These are phyloP conservation scores for Tympanopsis confertula DNA, from an alignment of 2,329 filamentous ascomycete genomes.

Conservation along the genomic window DNA sequence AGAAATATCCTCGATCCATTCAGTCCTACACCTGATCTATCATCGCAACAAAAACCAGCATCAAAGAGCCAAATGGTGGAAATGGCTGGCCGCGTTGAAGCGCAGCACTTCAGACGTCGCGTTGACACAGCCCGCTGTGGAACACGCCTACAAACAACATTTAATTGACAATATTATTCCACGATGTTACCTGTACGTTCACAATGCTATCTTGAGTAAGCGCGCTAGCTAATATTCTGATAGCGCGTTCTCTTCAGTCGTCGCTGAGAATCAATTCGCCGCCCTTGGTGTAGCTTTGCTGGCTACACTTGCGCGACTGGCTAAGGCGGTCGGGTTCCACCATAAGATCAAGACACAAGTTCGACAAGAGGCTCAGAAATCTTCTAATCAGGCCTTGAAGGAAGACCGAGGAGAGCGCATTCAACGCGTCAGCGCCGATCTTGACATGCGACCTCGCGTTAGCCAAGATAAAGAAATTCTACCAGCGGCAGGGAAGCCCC, in stretches of 20 bases:
- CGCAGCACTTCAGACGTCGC: background rate
- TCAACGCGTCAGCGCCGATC: no score
- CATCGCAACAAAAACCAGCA: conserved; percentile 1
- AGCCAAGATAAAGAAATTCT: no score
- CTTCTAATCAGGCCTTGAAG: no score
- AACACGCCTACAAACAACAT: background rate
- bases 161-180: background rate
- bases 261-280: background rate
- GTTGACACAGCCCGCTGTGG: background rate
- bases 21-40: background rate
- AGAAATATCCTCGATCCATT: background rate
- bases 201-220: background rate
- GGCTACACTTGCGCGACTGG: background rate
- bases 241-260: background rate
- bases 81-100: background rate
- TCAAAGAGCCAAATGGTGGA: background rate
- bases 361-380: no score
- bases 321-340: background rate
- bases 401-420: no score
- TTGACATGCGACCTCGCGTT: no score
- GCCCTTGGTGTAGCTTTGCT: background rate
- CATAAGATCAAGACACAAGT: background rate
- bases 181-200: background rate
- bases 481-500: background rate
- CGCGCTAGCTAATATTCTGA: background rate